Evolutionary conservation across 345 rosid genomes (phyloP).

Genomic region (Dipteronia dyeriana): DNA sequence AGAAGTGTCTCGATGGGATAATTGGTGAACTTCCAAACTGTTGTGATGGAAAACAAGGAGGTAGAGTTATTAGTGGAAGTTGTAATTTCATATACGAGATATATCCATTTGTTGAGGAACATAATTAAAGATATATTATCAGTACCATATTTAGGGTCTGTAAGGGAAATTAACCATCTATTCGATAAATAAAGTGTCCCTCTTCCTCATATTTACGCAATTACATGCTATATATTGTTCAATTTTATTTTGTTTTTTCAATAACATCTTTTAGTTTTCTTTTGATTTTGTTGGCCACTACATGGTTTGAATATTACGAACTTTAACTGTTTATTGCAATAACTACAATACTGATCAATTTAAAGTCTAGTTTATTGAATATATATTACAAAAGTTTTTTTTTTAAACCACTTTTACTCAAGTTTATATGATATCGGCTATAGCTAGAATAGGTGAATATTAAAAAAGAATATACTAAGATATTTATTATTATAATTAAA

Average conservation of each 20-base stretch:
- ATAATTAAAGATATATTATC: background rate
- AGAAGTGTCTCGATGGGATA: slow-evolving; percentile 41
- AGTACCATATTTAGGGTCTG: too few relatives aligned
- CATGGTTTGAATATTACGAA: background rate
- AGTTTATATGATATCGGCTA: background rate
- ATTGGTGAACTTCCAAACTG: slow-evolving; percentile 43
- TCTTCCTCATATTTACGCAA: too few relatives aligned
- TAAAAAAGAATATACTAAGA: background rate
- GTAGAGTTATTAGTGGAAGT: slow-evolving; percentile 47
- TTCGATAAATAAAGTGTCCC: background rate
- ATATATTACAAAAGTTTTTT: too few relatives aligned
- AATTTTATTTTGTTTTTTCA: background rate
- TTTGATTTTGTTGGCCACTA: background rate
- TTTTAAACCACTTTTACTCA: background rate
- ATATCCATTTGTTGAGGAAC: slow-evolving; percentile 38
- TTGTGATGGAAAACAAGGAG: slow-evolving; percentile 52
- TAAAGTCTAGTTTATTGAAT: background rate
- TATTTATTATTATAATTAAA: too few relatives aligned
- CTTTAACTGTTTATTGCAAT: background rate
- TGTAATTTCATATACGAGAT: slow-evolving; percentile 51
- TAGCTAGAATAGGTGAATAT: background rate
- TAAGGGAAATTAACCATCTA: background rate
- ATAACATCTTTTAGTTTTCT: too few relatives aligned
- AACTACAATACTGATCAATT: background rate
- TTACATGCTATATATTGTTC: background rate